These are phyloP conservation scores for Meredithiella fracta DNA, from an alignment of 2,329 filamentous ascomycete genomes.

Conservation along the genomic window DNA sequence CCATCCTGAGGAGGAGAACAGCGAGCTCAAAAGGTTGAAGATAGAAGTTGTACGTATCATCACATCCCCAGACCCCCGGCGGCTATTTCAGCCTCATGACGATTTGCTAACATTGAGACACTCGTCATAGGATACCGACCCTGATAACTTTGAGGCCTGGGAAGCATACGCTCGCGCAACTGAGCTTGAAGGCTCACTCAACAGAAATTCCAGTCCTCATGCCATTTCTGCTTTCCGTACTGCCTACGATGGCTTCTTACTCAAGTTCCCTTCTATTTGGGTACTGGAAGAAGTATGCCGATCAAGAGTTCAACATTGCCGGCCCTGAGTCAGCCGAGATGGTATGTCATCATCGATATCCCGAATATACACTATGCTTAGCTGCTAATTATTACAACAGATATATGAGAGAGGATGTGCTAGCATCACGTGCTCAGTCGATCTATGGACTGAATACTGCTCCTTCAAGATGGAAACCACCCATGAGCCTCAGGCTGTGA, in stretches of 20 bases:
- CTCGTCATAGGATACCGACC: conserved; percentile 40
- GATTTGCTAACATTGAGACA: neutral
- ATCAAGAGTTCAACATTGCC: conserved; percentile 90
- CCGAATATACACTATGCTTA: neutral
- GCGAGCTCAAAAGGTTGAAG: conserved; percentile 64
- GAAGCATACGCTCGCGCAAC: conserved; percentile 75
- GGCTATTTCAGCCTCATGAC: neutral
- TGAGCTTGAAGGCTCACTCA: conserved; percentile 85
- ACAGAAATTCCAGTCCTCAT: conserved; percentile 89
- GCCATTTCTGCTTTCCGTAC: conserved; percentile 75
- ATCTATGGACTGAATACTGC: conserved; percentile 95
- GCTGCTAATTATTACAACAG: conserved; percentile 29
- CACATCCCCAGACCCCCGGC: neutral
- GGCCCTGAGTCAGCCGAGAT: conserved; percentile 95
- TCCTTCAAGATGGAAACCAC: conserved; percentile 95
- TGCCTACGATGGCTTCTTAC: conserved; percentile 80
- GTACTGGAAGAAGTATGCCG: conserved; percentile 99
- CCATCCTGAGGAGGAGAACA: conserved; percentile 54
- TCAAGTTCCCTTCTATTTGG: conserved; percentile 93
- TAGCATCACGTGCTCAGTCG: conserved; percentile 82
- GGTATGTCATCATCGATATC: conserved; percentile 32
- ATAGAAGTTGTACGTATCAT: conserved; percentile 51
- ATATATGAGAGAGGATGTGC: conserved; percentile 91
- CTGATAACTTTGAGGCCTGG: conserved; percentile 89
- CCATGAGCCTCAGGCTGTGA: conserved; percentile 83